Base-by-base conservation (phyloP, 306 rosid genomes). In the Dryas drummondii region DNA sequence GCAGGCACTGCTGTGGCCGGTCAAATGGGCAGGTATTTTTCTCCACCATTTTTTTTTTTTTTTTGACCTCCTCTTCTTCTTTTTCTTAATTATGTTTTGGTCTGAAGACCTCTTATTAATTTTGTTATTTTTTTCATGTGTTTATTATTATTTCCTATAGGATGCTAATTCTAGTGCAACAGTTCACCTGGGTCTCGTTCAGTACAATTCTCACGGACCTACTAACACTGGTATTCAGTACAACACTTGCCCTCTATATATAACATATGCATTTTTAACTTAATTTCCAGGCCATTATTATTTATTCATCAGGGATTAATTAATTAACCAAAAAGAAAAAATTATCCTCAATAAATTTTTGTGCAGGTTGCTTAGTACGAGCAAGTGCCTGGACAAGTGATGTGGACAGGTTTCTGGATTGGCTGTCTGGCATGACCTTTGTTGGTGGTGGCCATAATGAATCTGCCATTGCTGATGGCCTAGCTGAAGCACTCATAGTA, bases 401-500 rank as follows among this genome's bases (percentile, higher is more conserved):
- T 53, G 66, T 44, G 37, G 50, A 54, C 1, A 11, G 6, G 19
- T 71, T 71, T 42, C 17, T 40, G 19, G 40, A 9, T 41, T 44
- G 66, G 42, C 62, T 71, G 11, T n/a, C 52, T 0, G 66, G 32
- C 6, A 14, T 71, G 12, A 19, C 7, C 4, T 71, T 71, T 42
- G n/a, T 11, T 13, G 75, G 75, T 6, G 64, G 53, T 19, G 65
- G 17, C 55, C 50, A 5, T 42, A 17, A 54, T 41, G 53, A 71
- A 40, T 46, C 75, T 26, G 64, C 65, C 64, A 56, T 71, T 22
- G 75, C 75, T 2, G 75, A 55, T 6, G 65, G 65, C 14, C 62
- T 71, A 1, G 75, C 75, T 4, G 65, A 71, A n/a, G 75, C 75
- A 15, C 75, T 71, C 41, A 46, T 56, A 44, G 75, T 71, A 53